Percentiles rank a stretch among this genome's conserved stretches.
phyloP scores from a whole-genome alignment of 129 eudicot species.

The Scalesia atractyloides region DNA sequence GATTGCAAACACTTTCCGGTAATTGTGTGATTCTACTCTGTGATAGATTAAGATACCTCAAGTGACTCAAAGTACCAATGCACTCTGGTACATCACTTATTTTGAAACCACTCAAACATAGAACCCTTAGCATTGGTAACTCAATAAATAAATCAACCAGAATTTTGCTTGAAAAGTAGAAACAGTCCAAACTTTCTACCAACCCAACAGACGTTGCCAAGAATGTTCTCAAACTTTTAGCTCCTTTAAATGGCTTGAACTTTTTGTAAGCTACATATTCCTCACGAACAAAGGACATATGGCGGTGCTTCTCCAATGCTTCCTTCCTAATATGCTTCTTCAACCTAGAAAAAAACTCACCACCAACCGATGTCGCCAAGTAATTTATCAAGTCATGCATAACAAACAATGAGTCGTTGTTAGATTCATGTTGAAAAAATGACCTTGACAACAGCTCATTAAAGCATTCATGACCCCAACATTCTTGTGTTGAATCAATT shows the following conservation, averaged over 20 bases:
- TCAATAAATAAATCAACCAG: constrained; percentile 17
- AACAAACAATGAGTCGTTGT: constrained; percentile 16
- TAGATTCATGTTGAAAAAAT: constrained; percentile 34
- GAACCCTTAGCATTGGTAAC: constrained; percentile 25
- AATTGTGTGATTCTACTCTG: constrained; percentile 11
- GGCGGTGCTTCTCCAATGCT: constrained; percentile 35
- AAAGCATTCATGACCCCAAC: constrained; percentile 32
- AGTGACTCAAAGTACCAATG: constrained; percentile 33
- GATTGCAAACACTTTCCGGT: constrained; percentile 30
- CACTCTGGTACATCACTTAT: constrained; percentile 27
- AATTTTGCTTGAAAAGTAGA: constrained; percentile 32
- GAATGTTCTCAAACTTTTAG: constrained; percentile 42
- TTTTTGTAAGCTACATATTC: constrained; percentile 22
- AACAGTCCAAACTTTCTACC: neutral
- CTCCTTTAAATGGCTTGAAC: constrained; percentile 28
- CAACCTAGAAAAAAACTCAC: constrained; percentile 26
- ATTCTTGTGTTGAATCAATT: constrained; percentile 25
- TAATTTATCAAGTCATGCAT: constrained; percentile 51
- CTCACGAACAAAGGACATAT: constrained; percentile 37
- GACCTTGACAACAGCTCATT: constrained; percentile 31
- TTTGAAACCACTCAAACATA: constrained; percentile 11
- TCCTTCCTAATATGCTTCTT: constrained; percentile 9
- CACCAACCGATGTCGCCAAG: constrained; percentile 36
- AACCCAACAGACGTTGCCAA: constrained; percentile 28
- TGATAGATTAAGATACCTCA: constrained; percentile 38